Base-by-base conservation (phyloP, 2,329 filamentous ascomycete genomes). In the Clonostachys solani region DNA sequence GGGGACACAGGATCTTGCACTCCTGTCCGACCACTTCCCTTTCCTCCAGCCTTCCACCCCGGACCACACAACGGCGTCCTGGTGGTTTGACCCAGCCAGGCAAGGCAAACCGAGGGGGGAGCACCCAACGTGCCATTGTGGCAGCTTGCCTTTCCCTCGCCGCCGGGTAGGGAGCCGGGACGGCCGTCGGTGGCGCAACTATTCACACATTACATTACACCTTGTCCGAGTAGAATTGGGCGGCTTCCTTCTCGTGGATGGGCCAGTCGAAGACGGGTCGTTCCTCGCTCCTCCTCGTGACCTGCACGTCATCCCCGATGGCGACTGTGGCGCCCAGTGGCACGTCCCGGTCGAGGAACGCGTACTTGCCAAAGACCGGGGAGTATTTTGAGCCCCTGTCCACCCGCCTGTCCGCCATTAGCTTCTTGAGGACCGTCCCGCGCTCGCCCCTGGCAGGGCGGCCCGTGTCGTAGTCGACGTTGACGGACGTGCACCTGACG, bases 351-450 rank as follows among this genome's bases (percentile, higher is more conserved):
- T 36, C 44, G 36, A 86, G 63, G 59, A 89, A 89, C 0, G 76
- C 84, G 65, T 90, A 90, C 41, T 86, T 73, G 10, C 87, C 87
- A 71, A 91, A 91, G 9, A 88, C 73, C 12, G 87, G 86, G 49
- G 76, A 79, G 61, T 80, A 89, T 59, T 81, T 86, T 34, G 70
- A 70, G 0, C 87, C 87, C n/a, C 61, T 52, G 58, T 92, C 87
- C 7, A 91, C 84, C 47, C 86, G 75, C 17, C 87, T 74, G 63
- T 90, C 84, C 45, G 73, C 77, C 75, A 83, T 83, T 56, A 92
- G 65, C 56, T 83, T 81, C 70, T 89, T 89, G 52, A 89, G 67
- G 15, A 87, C 74, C 37, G 67, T 70, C n/a, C 81, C 84, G 35
- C 68, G 62, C 56, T 82, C 78, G 3, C 80, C 81, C 2, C 67